phyloP scores from a whole-genome alignment of 805 yeast genomes.

The Wickerhamomyces chaumierensis region DNA sequence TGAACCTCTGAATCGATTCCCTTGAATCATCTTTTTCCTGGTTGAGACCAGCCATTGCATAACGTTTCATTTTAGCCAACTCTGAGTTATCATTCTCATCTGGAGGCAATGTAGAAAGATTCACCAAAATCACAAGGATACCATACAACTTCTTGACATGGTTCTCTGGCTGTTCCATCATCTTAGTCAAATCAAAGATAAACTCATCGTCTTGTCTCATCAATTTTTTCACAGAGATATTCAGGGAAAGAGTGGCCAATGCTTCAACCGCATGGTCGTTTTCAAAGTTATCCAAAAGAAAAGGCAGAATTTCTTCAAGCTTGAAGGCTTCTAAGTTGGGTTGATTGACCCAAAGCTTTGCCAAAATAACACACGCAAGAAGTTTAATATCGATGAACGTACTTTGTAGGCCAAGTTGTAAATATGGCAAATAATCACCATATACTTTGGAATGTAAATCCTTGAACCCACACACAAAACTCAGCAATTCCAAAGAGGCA shows the following conservation, averaged over 20 bases:
- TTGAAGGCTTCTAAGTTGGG: slow-evolving; percentile 23
- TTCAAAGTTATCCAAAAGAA: slow-evolving; percentile 16
- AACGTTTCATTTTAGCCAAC: slow-evolving; percentile 19
- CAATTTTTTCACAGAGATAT: slow-evolving; percentile 23
- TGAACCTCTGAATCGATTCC: slow-evolving; percentile 11
- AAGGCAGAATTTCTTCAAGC: slow-evolving; percentile 21
- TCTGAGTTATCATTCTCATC: slow-evolving; percentile 15
- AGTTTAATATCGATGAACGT: slow-evolving; percentile 16
- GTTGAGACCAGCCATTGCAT: slow-evolving; percentile 20
- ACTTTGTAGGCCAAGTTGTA: slow-evolving; percentile 26
- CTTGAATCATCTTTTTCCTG: slow-evolving; percentile 9
- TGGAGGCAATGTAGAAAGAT: slow-evolving; percentile 14
- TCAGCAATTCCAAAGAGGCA: slow-evolving; percentile 24
- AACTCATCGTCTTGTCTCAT: slow-evolving; percentile 28
- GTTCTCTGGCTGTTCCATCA: slow-evolving; percentile 11
- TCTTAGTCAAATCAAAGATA: slow-evolving; percentile 19
- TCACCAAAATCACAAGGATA: slow-evolving; percentile 21
- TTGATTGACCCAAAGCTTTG: slow-evolving; percentile 37
- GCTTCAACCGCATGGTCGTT: slow-evolving; percentile 29
- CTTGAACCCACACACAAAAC: slow-evolving; percentile 41
- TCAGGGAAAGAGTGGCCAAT: slow-evolving; percentile 37
- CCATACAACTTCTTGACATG: slow-evolving; percentile 18
- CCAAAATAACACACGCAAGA: slow-evolving; percentile 33
- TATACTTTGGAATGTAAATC: slow-evolving; percentile 35
- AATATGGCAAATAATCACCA: slow-evolving; percentile 28